Evolutionary conservation across 176 grass and related monocot species (phyloP), one percentile per base, ranked within the genome.

Genomic region (Carex scoparia): DNA sequence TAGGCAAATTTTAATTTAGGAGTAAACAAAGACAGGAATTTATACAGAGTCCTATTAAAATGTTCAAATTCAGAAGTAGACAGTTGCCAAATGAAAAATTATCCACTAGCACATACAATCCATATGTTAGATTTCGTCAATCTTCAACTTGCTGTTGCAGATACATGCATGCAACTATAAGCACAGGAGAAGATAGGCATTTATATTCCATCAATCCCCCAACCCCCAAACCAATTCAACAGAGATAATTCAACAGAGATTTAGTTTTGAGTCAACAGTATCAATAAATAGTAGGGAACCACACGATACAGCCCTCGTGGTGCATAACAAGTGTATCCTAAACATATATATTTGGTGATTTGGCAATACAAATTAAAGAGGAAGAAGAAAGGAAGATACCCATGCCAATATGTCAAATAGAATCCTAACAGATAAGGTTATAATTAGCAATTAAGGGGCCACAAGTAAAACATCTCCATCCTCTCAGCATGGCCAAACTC

Each of bases 401-500:
- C 71, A 53, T 75, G 71, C 9, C 10, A 54, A 76, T 19, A 54
- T 76, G 72, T 46, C 44, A 46, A 46, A 46, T 46, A 46, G 44
- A 46, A 46, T 8, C 44, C 61, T 28, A 28, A 63, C 7, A 11
- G 18, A 72, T 48, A 72, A 71, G 38, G 3, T 35, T 67, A 33
- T 76, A 27, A 42, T 46, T 71, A 14, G 44, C 38, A 40, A 40
- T 40, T 40, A 35, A 37, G 35, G 3, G 35, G 35, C 35, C 35
- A 37, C 35, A 37, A 37, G 3, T 37, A 37, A 38, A 38, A 40
- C 38, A 4, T 40, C 4, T 0, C 42, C 42, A 74, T 74, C 16
- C 16, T 48, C 44, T 75, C 72, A 76, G 11, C 72, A 55, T 76
- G 48, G 72, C 72, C 15, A 76, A 69, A 71, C 32, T 71, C 14